These are phyloP conservation scores for Cercospora citrullina DNA, from an alignment of 2,329 filamentous ascomycete genomes.

Conservation along the genomic window DNA sequence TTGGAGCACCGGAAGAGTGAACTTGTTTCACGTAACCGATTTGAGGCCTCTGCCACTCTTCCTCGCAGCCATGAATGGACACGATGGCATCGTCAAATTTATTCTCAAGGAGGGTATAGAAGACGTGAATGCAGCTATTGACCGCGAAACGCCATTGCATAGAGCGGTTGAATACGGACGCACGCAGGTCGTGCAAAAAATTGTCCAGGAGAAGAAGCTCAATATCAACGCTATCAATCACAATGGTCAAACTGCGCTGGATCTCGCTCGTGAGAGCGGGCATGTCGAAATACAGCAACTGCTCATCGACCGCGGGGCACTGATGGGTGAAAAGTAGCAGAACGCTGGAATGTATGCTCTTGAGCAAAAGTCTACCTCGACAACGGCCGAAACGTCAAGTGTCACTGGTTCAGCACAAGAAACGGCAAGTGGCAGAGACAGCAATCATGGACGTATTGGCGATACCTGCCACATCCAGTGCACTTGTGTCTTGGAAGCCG, in stretches of 20 bases:
- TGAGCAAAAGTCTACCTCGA: neutral
- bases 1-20: neutral
- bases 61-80: neutral
- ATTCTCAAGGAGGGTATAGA: neutral
- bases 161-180: neutral
- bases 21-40: neutral
- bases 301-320: neutral
- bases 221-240: neutral
- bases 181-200: neutral
- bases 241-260: neutral
- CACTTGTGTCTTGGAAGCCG: too few species aligned
- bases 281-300: neutral
- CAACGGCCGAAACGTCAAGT: too few species aligned
- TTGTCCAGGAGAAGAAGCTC: neutral
- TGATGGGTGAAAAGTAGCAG: neutral
- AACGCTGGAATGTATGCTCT: neutral
- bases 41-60: neutral
- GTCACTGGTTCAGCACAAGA: too few species aligned
- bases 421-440: too few species aligned
- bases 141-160: neutral
- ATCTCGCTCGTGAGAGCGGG: neutral
- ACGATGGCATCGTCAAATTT: neutral
- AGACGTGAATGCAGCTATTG: neutral
- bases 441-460: too few species aligned
- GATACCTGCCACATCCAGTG: too few species aligned